These are phyloP conservation scores for Nothopassalora personata DNA, from an alignment of 2,329 filamentous ascomycete genomes.

Conservation along the genomic window DNA sequence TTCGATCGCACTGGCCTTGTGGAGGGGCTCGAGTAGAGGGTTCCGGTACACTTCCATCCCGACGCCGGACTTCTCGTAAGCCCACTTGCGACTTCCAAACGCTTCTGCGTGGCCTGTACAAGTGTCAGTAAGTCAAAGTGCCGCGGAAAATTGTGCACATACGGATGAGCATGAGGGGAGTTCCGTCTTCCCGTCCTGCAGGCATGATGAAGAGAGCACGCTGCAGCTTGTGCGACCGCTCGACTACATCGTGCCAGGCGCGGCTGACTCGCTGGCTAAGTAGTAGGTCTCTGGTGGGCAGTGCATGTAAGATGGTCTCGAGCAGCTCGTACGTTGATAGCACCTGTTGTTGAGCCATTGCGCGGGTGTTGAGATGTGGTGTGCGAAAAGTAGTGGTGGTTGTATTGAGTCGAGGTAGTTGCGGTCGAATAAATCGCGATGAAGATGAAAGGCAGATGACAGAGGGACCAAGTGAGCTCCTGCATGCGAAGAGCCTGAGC, in stretches of 20 bases:
- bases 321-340: neutral
- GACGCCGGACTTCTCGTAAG: too few relatives aligned
- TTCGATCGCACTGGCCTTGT: too few relatives aligned
- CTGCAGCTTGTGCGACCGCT: neutral
- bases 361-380: neutral
- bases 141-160: too few relatives aligned
- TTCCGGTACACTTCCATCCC: too few relatives aligned
- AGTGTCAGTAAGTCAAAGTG: too few relatives aligned
- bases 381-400: neutral
- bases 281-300: neutral
- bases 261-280: neutral
- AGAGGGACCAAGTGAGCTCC: too few relatives aligned
- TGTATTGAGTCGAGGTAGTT: neutral
- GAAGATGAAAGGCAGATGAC: too few relatives aligned
- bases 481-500: too few relatives aligned
- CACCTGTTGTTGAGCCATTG: neutral
- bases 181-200: neutral
- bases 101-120: too few relatives aligned
- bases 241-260: neutral
- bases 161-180: neutral
- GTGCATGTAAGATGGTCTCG: neutral
- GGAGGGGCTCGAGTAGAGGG: too few relatives aligned
- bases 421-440: too few relatives aligned
- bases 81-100: too few relatives aligned
- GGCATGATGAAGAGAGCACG: neutral